phyloP scores from a whole-genome alignment of 345 rosid species.

The Triadica sebifera region DNA sequence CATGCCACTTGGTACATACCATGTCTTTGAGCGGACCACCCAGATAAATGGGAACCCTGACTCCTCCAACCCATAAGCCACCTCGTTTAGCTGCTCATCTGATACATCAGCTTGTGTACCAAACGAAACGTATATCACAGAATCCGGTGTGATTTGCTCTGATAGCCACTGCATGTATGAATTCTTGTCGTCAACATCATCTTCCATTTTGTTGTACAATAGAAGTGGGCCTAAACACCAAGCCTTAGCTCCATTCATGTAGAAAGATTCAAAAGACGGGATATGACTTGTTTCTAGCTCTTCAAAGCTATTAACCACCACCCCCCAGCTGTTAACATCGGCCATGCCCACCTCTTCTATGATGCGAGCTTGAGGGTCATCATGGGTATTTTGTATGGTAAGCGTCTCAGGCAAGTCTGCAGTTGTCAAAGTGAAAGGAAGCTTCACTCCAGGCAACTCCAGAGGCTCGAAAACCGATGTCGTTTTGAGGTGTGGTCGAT shows the following conservation, averaged over 20 bases:
- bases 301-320: conserved; percentile 26
- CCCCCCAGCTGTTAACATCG: conserved; percentile 24
- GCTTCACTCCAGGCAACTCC: conserved; percentile 9
- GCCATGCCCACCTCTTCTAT: conserved; percentile 16
- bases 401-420: conserved; percentile 10
- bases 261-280: conserved; percentile 22
- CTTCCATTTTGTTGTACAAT: conserved; percentile 6
- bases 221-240: conserved; percentile 24
- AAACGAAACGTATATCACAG: conserved; percentile 20
- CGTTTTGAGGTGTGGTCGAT: background rate
- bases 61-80: conserved; percentile 21
- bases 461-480: background rate
- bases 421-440: conserved; percentile 18
- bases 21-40: conserved; percentile 26
- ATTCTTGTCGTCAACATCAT: too few relatives aligned
- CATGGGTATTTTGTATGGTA: background rate
- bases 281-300: conserved; percentile 20
- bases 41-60: conserved; percentile 17
- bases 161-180: conserved; percentile 8
- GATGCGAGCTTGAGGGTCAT: background rate
- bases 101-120: conserved; percentile 28
- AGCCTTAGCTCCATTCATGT: conserved; percentile 21
- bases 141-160: conserved; percentile 4
- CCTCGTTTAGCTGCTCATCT: conserved; percentile 20
- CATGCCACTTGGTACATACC: background rate